Conservation (phyloP, 345 rosid genomes). For the Salix udensis region DNA sequence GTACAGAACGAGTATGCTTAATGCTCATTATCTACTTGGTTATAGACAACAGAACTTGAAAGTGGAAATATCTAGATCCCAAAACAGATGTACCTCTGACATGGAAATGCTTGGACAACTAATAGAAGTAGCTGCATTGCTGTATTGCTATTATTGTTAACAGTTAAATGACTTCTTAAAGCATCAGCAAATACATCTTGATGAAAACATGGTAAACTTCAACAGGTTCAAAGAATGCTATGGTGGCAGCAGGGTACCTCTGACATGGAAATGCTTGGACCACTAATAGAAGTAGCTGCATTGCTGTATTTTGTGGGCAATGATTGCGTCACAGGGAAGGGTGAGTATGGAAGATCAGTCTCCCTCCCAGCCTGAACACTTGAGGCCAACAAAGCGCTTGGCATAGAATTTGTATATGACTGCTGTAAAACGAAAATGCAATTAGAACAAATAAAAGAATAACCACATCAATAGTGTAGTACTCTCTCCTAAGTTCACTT, state of each 20-base stretch:
- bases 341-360: slow-evolving; percentile 74
- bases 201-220: background rate
- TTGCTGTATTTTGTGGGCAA: slow-evolving; percentile 62
- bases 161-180: background rate
- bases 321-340: slow-evolving; percentile 66
- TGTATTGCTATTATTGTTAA: slow-evolving; percentile 23
- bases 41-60: background rate
- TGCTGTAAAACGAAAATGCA: slow-evolving; percentile 34
- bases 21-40: background rate
- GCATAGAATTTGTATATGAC: slow-evolving; percentile 68
- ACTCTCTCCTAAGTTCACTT: background rate
- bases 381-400: slow-evolving; percentile 66
- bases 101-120: slow-evolving; percentile 65
- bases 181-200: background rate
- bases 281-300: slow-evolving; percentile 60
- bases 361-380: slow-evolving; percentile 71
- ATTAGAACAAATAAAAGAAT: background rate
- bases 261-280: slow-evolving; percentile 65
- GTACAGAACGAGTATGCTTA: background rate
- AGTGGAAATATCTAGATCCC: background rate
- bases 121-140: slow-evolving; percentile 58
- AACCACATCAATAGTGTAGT: slow-evolving; percentile 1
- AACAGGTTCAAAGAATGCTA: background rate
- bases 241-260: slow-evolving; percentile 47
- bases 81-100: slow-evolving; percentile 61